Conservation (phyloP, 2,329 filamentous ascomycete species). For the Rutstroemia sp. region DNA sequence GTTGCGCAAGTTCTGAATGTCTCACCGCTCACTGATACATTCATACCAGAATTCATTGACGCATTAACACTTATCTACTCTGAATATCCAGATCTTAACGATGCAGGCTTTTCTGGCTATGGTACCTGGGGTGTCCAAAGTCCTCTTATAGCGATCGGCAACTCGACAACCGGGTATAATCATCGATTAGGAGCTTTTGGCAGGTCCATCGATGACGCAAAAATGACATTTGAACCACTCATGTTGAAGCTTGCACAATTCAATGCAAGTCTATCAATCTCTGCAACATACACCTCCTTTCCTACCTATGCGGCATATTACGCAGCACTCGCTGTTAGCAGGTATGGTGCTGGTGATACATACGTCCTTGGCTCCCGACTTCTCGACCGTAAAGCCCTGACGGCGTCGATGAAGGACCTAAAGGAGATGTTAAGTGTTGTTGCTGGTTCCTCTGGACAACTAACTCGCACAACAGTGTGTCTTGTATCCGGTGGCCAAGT, state of each 20-base stretch:
- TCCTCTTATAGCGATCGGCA: conserved; percentile 19
- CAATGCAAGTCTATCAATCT: conserved; percentile 12
- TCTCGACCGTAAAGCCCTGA: conserved; percentile 20
- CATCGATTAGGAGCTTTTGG: conserved; percentile 28
- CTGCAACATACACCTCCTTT: conserved; percentile 14
- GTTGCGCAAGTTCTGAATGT: conserved; percentile 23
- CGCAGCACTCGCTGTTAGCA: conserved; percentile 19
- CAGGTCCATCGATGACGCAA: conserved; percentile 21
- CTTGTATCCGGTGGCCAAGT: conserved; percentile 29
- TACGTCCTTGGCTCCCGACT: conserved; percentile 25
- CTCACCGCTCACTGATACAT: conserved; percentile 17
- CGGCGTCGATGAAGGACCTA: conserved; percentile 12
- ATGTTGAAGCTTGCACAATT: conserved; percentile 1
- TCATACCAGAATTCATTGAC: conserved; percentile 25
- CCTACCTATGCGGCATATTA: conserved; percentile 27
- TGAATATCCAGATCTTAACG: conserved; percentile 27
- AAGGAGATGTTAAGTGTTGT: conserved; percentile 24
- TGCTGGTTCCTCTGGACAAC: conserved; percentile 22
- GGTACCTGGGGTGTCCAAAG: conserved; percentile 26
- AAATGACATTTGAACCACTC: conserved; percentile 8
- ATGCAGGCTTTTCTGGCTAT: conserved; percentile 26
- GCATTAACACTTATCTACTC: conserved; percentile 28
- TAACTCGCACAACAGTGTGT: conserved; percentile 21
- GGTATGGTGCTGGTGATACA: conserved; percentile 17
- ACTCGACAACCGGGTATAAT: conserved; percentile 25